Evolutionary conservation across 2,329 filamentous ascomycete genomes (phyloP).

Genomic region (Zymoseptoria tritici): DNA sequence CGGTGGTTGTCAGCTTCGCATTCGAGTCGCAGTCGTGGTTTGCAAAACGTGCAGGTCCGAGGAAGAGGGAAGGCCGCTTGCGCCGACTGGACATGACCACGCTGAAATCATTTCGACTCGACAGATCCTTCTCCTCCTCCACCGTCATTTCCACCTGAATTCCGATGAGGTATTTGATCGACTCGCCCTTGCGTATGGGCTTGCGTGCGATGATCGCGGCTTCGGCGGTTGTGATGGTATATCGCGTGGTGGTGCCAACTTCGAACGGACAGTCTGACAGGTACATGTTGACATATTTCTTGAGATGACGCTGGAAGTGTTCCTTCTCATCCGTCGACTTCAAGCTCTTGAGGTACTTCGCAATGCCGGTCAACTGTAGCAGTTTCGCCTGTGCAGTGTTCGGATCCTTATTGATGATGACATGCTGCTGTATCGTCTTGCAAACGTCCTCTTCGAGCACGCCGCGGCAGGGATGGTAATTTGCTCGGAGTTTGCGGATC

Average conservation of each 20-base stretch:
- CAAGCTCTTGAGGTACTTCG: conserved; percentile 61
- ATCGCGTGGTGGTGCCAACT: conserved; percentile 86
- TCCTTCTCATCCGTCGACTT: conserved; percentile 68
- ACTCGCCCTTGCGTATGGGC: conserved; percentile 71
- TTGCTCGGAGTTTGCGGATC: conserved; percentile 82
- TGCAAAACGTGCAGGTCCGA: conserved; percentile 90
- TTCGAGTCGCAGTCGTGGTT: conserved; percentile 97
- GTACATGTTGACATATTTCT: conserved; percentile 88
- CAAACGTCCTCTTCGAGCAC: conserved; percentile 59
- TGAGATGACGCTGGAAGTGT: conserved; percentile 77
- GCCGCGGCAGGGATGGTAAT: conserved; percentile 80
- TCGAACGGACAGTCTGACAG: conserved; percentile 91
- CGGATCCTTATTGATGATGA: conserved; percentile 68
- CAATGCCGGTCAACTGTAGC: conserved; percentile 64
- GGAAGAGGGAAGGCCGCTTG: conserved; percentile 84
- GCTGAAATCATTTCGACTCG: conserved; percentile 88
- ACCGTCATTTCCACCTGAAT: conserved; percentile 89
- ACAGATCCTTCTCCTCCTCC: conserved; percentile 79
- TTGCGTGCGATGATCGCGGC: conserved; percentile 77
- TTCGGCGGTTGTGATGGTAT: conserved; percentile 85
- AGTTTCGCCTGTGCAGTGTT: conserved; percentile 64
- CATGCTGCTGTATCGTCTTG: conserved; percentile 53
- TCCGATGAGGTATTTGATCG: conserved; percentile 83
- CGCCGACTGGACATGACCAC: conserved; percentile 90
- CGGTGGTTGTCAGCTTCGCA: conserved; percentile 74